These are phyloP conservation scores for Phytopythium kandeliae DNA, from an alignment of 352 stramenopile species.

Conservation along the genomic window DNA sequence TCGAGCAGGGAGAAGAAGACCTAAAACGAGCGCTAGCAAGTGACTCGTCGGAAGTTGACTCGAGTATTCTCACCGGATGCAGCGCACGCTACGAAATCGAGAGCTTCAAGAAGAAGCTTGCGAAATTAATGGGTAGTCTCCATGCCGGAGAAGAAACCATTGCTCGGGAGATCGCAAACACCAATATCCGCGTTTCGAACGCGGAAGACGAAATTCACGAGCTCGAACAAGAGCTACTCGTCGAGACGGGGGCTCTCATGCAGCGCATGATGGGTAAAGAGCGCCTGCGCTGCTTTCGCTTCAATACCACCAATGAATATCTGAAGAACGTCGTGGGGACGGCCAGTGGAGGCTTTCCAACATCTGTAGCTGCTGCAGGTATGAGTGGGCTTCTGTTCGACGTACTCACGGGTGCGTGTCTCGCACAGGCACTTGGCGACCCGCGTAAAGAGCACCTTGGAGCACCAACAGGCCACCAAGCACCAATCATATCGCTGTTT, in stretches of 20 bases:
- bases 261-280: slow-evolving; percentile 60
- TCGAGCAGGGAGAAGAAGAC: slow-evolving; percentile 55
- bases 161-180: slow-evolving; percentile 51
- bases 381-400: slow-evolving; percentile 56
- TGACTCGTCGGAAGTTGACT: slow-evolving; percentile 65
- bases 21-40: slow-evolving; percentile 59
- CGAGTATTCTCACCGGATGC: slow-evolving; percentile 46
- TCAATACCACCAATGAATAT: slow-evolving; percentile 64
- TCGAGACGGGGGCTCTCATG: slow-evolving; percentile 71
- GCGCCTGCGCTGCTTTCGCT: slow-evolving; percentile 63
- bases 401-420: slow-evolving; percentile 53
- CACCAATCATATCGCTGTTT: slow-evolving; percentile 60
- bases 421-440: slow-evolving; percentile 61
- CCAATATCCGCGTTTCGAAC: slow-evolving; percentile 61
- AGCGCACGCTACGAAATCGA: slow-evolving; percentile 64
- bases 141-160: slow-evolving; percentile 54
- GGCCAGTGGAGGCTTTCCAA: slow-evolving; percentile 59
- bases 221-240: slow-evolving; percentile 52
- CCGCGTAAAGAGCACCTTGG: slow-evolving; percentile 57
- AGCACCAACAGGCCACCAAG: slow-evolving; percentile 49
- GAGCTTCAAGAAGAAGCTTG: slow-evolving; percentile 73
- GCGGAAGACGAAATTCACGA: slow-evolving; percentile 60
- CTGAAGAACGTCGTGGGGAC: slow-evolving; percentile 71
- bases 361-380: slow-evolving; percentile 44
- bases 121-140: slow-evolving; percentile 58